Evolutionary conservation across 768 basidiomycete genomes (phyloP).

Genomic region (Crassisporium funariophilum): DNA sequence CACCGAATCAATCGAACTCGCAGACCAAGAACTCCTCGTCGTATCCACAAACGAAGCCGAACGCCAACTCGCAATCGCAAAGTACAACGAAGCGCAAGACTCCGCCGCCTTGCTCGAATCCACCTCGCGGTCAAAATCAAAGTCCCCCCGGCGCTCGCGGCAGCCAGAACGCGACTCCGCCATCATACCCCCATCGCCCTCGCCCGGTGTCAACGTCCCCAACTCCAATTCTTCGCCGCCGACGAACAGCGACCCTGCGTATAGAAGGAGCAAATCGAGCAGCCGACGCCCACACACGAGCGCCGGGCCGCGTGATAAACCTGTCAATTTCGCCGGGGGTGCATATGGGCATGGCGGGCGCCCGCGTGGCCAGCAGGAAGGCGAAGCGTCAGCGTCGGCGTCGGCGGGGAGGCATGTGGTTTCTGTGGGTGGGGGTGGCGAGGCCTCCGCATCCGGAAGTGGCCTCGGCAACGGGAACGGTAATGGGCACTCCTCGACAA

Average conservation of each 20-base stretch:
- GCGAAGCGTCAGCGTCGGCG: background rate
- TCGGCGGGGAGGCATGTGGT: background rate
- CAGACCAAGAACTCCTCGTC: conserved; percentile 64
- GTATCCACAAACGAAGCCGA: conserved; percentile 74
- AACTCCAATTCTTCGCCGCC: conserved; percentile 16
- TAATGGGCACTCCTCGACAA: background rate
- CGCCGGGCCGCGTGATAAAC: conserved; percentile 67
- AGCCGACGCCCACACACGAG: conserved; percentile 70
- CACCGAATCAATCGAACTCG: conserved; percentile 70
- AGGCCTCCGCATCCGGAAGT: conserved; percentile 1
- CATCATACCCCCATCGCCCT: conserved; percentile 22
- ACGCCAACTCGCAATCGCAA: conserved; percentile 62
- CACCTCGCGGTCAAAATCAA: conserved; percentile 51
- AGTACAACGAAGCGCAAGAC: conserved; percentile 50
- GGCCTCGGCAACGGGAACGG: background rate
- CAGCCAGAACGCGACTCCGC: conserved; percentile 27
- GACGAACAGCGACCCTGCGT: no score
- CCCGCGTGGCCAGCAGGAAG: conserved; percentile 14
- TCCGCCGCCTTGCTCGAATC: conserved; percentile 21
- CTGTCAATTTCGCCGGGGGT: conserved; percentile 33
- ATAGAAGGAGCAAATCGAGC: conserved; percentile 28
- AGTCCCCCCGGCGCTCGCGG: conserved; percentile 52
- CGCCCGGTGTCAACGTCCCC: conserved; percentile 3
- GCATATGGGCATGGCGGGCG: conserved; percentile 24
- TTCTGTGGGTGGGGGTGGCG: background rate